Base-by-base conservation (phyloP, 2,329 filamentous ascomycete species). In the Penicillium corylophilum region DNA sequence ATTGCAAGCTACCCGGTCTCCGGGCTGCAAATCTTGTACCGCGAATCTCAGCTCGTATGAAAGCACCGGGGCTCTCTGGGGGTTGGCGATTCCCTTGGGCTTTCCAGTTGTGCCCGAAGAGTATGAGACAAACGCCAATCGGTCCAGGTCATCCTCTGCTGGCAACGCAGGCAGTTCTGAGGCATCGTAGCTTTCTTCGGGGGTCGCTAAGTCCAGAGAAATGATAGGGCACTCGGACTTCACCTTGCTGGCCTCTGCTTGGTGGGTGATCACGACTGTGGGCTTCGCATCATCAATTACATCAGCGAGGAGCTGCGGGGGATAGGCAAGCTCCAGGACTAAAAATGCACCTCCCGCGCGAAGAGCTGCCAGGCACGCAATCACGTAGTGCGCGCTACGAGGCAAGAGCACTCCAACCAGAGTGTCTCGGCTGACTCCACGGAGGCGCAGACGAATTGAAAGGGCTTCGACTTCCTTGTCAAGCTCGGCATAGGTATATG, bases 1-100 rank as follows among this genome's bases (percentile, higher is more conserved):
- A 75, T 92, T 93, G 74, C 88, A 92, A n/a, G 89, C 89, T 10
- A 92, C 88, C 6, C 89, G 82, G 60, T 91, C 89, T 15, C 88
- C 88, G 0, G 85, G 85, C 16, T 79, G 72, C 2, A 90, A 75
- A 66, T 92, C 85, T 58, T 84, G 87, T 44, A 92, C 70, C 9
- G 74, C 77, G 64, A 92, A 92, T 68, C 89, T 78, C 56, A 90
- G 70, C 60, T 89, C 77, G 66, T 92, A 92, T 6, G 88, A 92
- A 24, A 82, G 79, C 1, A 92, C 85, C 0, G 88, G 79, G 15
- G 88, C 88, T 62, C 82, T 79, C 68, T 92, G 88, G 2, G 88
- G 85, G 66, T 92, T 92, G 48, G 86, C 87, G 65, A 93, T 92
- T 48, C 88, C 88, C 71, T 91, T 91, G n/a, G 88, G 88, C 57